Conservation (phyloP, 176 grass and related monocot genomes). For the Echinochloa phyllopogon region DNA sequence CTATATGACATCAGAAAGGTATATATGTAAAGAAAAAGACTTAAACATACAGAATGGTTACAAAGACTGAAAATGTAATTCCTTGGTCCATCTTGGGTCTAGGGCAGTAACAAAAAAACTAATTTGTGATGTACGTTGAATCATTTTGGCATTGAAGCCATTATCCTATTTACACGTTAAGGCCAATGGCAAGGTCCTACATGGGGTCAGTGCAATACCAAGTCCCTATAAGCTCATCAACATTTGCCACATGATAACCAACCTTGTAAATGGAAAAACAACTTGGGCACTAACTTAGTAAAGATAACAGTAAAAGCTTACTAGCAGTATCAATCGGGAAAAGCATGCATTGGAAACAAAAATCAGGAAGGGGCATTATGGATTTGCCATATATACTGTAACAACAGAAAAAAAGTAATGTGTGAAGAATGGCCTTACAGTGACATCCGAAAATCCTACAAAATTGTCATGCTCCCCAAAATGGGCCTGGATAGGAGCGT, state of each 20-base stretch:
- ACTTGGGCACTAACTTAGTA: neutral
- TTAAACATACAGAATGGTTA: neutral
- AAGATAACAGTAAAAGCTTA: neutral
- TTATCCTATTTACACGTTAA: neutral
- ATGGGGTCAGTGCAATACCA: neutral
- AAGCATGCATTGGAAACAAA: neutral
- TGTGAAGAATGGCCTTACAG: constrained; percentile 55
- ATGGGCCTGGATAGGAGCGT: constrained; percentile 92
- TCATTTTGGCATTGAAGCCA: neutral
- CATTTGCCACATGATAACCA: neutral
- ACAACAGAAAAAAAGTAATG: neutral
- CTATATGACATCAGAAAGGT: neutral
- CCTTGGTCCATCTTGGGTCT: neutral
- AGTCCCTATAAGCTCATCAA: neutral
- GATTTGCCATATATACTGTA: neutral
- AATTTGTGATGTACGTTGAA: neutral
- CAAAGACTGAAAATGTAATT: neutral
- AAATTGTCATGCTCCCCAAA: constrained; percentile 84
- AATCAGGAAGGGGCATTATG: neutral
- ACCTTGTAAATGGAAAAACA: neutral
- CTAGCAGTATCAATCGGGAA: neutral
- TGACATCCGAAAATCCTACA: constrained; percentile 87
- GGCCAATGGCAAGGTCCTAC: neutral
- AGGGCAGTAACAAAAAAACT: neutral
- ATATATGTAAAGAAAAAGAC: neutral